These are phyloP conservation scores for Trichosanthes truncata DNA, from an alignment of 306 rosid genomes.

Conservation along the genomic window DNA sequence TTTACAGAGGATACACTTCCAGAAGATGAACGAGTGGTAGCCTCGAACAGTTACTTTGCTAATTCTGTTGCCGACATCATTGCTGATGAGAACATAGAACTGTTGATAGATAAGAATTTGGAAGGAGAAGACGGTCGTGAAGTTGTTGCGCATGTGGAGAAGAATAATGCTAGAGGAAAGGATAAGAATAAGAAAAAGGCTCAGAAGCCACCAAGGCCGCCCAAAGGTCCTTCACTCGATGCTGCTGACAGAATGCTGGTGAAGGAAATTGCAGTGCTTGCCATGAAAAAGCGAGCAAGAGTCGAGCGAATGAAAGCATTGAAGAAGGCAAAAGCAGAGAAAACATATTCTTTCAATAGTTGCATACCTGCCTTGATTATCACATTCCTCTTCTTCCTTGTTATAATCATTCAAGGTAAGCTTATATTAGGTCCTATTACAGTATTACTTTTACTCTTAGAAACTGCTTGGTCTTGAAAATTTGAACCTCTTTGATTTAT, in stretches of 20 bases:
- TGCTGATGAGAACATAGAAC: not conserved
- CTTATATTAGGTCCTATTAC: not conserved
- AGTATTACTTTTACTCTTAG: not conserved
- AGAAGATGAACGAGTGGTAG: not conserved
- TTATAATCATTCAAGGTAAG: conserved; percentile 72
- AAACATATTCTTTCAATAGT: conserved; percentile 38
- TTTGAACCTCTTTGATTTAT: not conserved
- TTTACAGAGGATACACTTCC: not conserved
- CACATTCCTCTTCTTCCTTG: conserved; percentile 69
- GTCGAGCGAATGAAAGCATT: conserved; percentile 64
- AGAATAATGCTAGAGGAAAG: conserved; percentile 46
- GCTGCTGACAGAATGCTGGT: conserved; percentile 70
- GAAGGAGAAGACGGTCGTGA: conserved; percentile 14
- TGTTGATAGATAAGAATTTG: not conserved
- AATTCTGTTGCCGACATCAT: not conserved
- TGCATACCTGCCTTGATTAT: conserved; percentile 55
- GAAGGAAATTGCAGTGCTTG: conserved; percentile 69
- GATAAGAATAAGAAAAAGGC: conserved; percentile 69
- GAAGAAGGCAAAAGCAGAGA: conserved; percentile 68
- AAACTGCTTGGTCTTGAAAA: not conserved
- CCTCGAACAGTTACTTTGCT: not conserved
- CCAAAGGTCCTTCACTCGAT: conserved; percentile 70
- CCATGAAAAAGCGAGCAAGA: conserved; percentile 79
- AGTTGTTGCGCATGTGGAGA: conserved; percentile 19
- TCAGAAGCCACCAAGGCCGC: conserved; percentile 91